Evolutionary conservation across 352 stramenopile genomes (phyloP).

Genomic region (Globisporangium megalacanthum): DNA sequence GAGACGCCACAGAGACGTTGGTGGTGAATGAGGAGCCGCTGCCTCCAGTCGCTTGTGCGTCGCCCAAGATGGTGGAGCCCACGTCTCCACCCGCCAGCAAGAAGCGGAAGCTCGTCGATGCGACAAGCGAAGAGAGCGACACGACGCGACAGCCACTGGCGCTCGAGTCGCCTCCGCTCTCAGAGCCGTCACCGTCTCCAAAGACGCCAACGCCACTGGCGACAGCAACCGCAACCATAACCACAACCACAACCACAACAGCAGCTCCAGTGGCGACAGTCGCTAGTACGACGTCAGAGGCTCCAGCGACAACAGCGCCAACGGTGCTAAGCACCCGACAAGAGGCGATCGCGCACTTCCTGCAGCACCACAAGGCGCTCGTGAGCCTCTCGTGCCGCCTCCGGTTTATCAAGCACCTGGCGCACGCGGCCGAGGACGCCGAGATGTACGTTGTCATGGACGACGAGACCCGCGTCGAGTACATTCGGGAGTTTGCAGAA

Average conservation of each 20-base stretch:
- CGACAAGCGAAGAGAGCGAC: too few species aligned
- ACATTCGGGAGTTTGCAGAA: conserved; percentile 34
- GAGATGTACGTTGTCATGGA: conserved; percentile 50
- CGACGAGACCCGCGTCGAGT: conserved; percentile 35
- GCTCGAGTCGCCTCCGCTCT: too few species aligned
- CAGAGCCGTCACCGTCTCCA: neutral
- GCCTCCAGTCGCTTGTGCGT: too few species aligned
- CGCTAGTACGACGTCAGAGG: neutral
- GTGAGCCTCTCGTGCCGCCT: conserved; percentile 22
- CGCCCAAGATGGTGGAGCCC: too few species aligned
- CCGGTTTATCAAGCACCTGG: conserved; percentile 38
- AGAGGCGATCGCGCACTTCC: conserved; percentile 28
- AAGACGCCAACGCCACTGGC: neutral
- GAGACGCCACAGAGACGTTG: too few species aligned
- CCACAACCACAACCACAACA: neutral
- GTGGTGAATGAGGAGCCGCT: too few species aligned
- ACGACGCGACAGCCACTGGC: neutral
- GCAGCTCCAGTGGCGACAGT: neutral
- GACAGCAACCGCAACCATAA: neutral
- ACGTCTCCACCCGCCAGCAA: too few species aligned
- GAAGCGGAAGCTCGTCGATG: too few species aligned
- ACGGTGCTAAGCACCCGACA: conserved; percentile 22
- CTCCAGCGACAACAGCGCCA: neutral
- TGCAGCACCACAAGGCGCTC: conserved; percentile 37
- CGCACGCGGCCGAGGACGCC: conserved; percentile 23